A percentile compares a stretch with the other conserved stretches of the same genome.
phyloP scores from a whole-genome alignment of 192 early-diverging fungal genomes.

The Lunasporangiospora selenospora region DNA sequence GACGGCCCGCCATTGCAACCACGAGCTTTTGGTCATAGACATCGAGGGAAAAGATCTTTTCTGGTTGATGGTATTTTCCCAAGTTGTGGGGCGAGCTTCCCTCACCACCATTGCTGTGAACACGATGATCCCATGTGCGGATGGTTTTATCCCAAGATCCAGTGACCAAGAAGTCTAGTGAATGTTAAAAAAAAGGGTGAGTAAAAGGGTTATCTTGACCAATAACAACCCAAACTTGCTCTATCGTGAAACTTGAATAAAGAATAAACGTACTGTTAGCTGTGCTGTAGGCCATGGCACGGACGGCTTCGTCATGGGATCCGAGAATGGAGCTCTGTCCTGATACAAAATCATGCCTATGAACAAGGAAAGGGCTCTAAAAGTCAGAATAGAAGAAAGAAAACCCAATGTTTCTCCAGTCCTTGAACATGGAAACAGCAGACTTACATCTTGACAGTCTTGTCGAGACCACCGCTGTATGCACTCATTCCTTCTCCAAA shows the following conservation, averaged over 20 bases:
- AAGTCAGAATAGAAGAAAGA: not conserved
- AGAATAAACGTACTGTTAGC: constrained; percentile 47
- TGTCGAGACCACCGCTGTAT: constrained; percentile 83
- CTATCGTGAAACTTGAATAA: not conserved
- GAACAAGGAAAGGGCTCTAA: not conserved
- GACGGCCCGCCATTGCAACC: constrained; percentile 83
- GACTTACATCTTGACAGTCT: constrained; percentile 64
- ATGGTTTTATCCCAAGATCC: constrained; percentile 95
- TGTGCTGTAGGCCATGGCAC: constrained; percentile 66
- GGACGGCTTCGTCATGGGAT: constrained; percentile 80
- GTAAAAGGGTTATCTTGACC: not conserved
- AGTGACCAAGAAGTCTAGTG: constrained; percentile 75
- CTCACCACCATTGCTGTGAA: constrained; percentile 31
- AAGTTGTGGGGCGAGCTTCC: too few species aligned
- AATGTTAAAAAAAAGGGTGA: not conserved
- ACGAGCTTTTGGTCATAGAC: constrained; percentile 72
- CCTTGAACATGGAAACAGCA: not conserved
- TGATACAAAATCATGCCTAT: constrained; percentile 71
- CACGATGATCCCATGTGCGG: constrained; percentile 77
- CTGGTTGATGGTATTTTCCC: constrained; percentile 61
- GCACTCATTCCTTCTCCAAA: constrained; percentile 66
- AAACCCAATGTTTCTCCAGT: not conserved
- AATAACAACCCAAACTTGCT: not conserved
- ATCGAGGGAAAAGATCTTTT: constrained; percentile 90
- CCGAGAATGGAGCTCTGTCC: constrained; percentile 68